A percentile compares a stretch with the other conserved stretches of the same genome.
These are phyloP conservation scores for Cucurbitaria berberidis DNA, from an alignment of 2,329 filamentous ascomycete species.

Conservation along the genomic window DNA sequence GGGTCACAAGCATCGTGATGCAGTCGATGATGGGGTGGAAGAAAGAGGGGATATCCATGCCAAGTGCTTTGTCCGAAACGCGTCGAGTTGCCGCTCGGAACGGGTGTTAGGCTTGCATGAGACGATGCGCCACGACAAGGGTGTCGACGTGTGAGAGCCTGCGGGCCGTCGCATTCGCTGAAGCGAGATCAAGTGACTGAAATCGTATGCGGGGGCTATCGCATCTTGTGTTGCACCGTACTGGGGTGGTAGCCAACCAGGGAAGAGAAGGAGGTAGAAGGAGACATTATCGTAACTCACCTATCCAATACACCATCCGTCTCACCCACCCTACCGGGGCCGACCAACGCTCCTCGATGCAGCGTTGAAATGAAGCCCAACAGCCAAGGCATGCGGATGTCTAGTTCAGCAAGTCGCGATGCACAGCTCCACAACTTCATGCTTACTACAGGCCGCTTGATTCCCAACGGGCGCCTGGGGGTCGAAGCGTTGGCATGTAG, in stretches of 20 bases:
- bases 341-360: constrained; percentile 74
- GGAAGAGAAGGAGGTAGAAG: constrained; percentile 28
- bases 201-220: constrained; percentile 60
- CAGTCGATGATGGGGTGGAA: constrained; percentile 19
- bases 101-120: constrained; percentile 44
- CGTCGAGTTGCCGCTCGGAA: constrained; percentile 46
- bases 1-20: constrained; percentile 20
- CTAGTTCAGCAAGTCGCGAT: constrained; percentile 74
- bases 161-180: constrained; percentile 50
- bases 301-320: constrained; percentile 84
- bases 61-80: constrained; percentile 42
- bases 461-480: constrained; percentile 39
- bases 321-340: constrained; percentile 76
- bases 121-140: constrained; percentile 42
- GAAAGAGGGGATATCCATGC: constrained; percentile 23
- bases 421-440: constrained; percentile 80
- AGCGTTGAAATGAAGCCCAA: constrained; percentile 74
- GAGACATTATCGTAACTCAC: constrained; percentile 65
- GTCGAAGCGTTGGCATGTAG: constrained; percentile 36
- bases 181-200: constrained; percentile 66
- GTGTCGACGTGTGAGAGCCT: constrained; percentile 40
- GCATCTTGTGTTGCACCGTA: constrained; percentile 40
- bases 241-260: constrained; percentile 42
- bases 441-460: constrained; percentile 70
- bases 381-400: constrained; percentile 89